Evolutionary conservation across 768 basidiomycete genomes (phyloP), one percentile per base, ranked within the genome.

Genomic region (Chalciporus piperatus): DNA sequence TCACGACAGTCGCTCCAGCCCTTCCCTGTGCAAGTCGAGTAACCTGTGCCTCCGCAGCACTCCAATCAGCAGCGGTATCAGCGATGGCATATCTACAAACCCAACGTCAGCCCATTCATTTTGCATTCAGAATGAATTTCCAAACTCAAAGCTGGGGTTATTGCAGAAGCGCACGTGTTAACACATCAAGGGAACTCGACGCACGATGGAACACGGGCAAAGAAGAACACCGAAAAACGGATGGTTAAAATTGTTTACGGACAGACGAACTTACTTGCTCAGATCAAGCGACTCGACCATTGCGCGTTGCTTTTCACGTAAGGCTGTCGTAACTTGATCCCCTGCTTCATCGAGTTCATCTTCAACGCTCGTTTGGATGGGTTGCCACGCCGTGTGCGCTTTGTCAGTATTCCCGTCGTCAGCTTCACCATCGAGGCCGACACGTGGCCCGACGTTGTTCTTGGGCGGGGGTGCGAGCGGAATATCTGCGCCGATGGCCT

Each of bases 221-320:
- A 23, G 28, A 6, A 41, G 32, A 16, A 25, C 9, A 39, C 41
- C 6, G 23, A 12, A 1, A 12, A 12, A 28, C n/a, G 6, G 47
- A 39, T 6, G 12, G 41, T 16, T 2, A 38, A 35, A 51, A 40
- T 2, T n/a, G 16, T 5, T 13, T 35, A 27, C 3, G 6, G 13
- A 33, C 4, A 19, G 35, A 45, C 20, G 14, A 41, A 78, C 92
- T 79, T 65, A 98, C 94, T 88, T 87, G 72, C 77, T 82, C 53
- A 98, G 71, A 72, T 98, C 93, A 27, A 99, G 77, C 19, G 89
- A 81, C 57, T 92, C 84, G 43, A 99, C 84, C 77, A 98, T 83
- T 68, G 89, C 88, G 19, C 87, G 77, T 70, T 98, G 94, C 67
- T 87, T 37, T 70, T 88, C 85, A 23, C 73, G 69, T 57, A 82